Base-by-base conservation (phyloP, 257 asterid species). In the Capsicum chinense region DNA sequence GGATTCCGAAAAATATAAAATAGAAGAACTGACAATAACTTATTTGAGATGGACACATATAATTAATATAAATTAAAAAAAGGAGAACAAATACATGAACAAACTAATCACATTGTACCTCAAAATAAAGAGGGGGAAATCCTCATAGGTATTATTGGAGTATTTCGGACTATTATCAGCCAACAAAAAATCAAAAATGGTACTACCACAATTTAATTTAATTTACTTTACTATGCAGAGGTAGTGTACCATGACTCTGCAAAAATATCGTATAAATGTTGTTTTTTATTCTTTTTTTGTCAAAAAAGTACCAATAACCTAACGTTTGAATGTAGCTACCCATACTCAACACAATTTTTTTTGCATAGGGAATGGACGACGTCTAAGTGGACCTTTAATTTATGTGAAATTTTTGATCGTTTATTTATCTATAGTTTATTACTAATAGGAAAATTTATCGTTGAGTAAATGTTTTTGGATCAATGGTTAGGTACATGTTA, bases 311-410 rank as follows among this genome's bases (percentile, higher is more conserved):
- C 39, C 21, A 78, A 52, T 54, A 21, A 50, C 47, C 13, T 74
- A 74, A 78, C 14, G 48, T 78, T 54, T 78, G 64, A 54, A 54
- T 78, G 5, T 26, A 14, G 14, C 16, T 5, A 78, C 81, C 48
- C 64, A 76, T 54, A 37, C 81, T 76, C 64, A 13, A 44, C 48
- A 26, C 48, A 78, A 14, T 21, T 52, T 76, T 39, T 39, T 26
- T 26, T 26, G 21, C 81, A 19, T 74, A 6, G 62, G 80, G 21
- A 74, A 74, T 74, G 60, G 44, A 74, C 60, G 44, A 74, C 60
- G 12, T 74, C 47, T 12, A 39, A 13, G 44, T 74, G 13, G 42
- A 26, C 47, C 35, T 68, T 68, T 68, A 37, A 37, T 50, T 74
- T 74, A 74, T 74, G 3, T 50, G 13, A 74, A 26, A 64, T 64